Evolutionary conservation across 768 basidiomycete genomes (phyloP).

Genomic region (Russula virescens): DNA sequence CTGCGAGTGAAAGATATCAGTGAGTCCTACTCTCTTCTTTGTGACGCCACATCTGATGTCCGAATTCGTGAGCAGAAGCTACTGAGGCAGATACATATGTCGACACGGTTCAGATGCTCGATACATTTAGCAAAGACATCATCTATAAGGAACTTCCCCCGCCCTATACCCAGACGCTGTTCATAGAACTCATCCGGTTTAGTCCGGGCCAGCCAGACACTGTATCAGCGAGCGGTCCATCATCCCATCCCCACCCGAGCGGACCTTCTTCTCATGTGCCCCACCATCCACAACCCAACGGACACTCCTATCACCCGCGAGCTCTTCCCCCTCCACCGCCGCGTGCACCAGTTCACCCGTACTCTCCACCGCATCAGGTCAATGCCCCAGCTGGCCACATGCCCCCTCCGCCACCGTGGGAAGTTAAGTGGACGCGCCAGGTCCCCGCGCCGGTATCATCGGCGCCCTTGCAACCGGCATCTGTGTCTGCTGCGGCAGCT

Average conservation of each 20-base stretch:
- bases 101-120: conserved; percentile 67
- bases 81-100: conserved; percentile 57
- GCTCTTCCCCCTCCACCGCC: conserved; percentile 30
- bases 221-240: conserved; percentile 26
- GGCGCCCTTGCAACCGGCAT: neutral
- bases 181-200: conserved; percentile 66
- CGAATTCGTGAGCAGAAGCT: conserved; percentile 35
- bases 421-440: conserved; percentile 30
- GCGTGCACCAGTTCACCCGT: conserved; percentile 27
- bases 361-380: conserved; percentile 12
- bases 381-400: conserved; percentile 19
- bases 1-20: conserved; percentile 64
- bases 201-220: conserved; percentile 50
- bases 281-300: conserved; percentile 17
- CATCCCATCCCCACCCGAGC: conserved; percentile 20
- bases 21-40: conserved; percentile 31
- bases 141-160: conserved; percentile 61
- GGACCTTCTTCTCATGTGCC: conserved; percentile 25
- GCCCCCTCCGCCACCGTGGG: conserved; percentile 38
- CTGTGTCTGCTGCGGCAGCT: conserved; percentile 23
- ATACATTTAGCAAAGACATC: conserved; percentile 65
- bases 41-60: conserved; percentile 2
- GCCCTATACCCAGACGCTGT: conserved; percentile 61
- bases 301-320: conserved; percentile 13
- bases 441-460: neutral